Evolutionary conservation across 352 stramenopile genomes (phyloP).

Genomic region (Phytopythium oedochilum): DNA sequence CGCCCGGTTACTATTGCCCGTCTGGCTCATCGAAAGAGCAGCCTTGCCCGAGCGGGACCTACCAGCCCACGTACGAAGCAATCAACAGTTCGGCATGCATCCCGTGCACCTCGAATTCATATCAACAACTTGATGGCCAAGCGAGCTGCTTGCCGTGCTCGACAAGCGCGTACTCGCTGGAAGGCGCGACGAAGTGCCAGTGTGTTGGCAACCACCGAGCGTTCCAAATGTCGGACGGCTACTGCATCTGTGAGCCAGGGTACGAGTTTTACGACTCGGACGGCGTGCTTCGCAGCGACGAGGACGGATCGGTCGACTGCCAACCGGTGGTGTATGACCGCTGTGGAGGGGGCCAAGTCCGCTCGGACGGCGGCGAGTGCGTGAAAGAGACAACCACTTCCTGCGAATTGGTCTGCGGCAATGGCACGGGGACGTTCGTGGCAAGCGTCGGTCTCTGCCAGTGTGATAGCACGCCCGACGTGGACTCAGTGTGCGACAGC

Average conservation of each 20-base stretch:
- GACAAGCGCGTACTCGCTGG: conserved; percentile 57
- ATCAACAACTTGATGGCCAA: conserved; percentile 66
- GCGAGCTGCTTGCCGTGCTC: conserved; percentile 84
- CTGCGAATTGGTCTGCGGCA: conserved; percentile 53
- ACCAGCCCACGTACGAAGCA: conserved; percentile 45
- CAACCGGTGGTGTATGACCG: conserved; percentile 90
- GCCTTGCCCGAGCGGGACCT: conserved; percentile 75
- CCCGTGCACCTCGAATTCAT: conserved; percentile 67
- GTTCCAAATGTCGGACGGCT: conserved; percentile 89
- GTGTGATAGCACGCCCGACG: conserved; percentile 64
- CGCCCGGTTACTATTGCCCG: conserved; percentile 73
- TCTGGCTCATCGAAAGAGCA: conserved; percentile 40
- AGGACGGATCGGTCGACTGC: conserved; percentile 87
- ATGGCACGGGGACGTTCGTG: conserved; percentile 72
- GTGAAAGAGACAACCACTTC: conserved; percentile 33
- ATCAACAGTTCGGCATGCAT: conserved; percentile 54
- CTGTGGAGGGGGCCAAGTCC: conserved; percentile 68
- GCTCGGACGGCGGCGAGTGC: conserved; percentile 69
- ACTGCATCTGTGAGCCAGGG: conserved; percentile 89
- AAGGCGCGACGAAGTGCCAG: conserved; percentile 61
- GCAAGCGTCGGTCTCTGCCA: conserved; percentile 83
- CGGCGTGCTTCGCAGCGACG: conserved; percentile 70
- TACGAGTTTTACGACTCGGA: conserved; percentile 91
- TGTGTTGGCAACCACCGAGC: conserved; percentile 86
- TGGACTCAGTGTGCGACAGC: conserved; percentile 80